Evolutionary conservation across 2,329 filamentous ascomycete genomes (phyloP).

Genomic region (Boeremia exigua): DNA sequence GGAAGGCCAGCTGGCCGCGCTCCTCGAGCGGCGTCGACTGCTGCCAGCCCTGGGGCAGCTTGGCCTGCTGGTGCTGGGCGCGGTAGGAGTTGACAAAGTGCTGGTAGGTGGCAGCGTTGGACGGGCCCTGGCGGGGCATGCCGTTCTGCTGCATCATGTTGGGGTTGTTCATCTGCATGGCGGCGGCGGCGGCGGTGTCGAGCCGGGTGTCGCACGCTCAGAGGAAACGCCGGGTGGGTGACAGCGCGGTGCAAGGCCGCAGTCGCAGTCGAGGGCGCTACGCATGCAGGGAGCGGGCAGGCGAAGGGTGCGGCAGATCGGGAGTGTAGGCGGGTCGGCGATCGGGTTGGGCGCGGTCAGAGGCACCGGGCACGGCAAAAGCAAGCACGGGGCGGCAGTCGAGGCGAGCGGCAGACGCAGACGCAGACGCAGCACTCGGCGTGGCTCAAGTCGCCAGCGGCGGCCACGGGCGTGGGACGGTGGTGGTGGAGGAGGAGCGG

Average conservation of each 20-base stretch:
- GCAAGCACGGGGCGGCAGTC: slow-evolving; percentile 8
- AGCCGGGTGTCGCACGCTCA: slow-evolving; percentile 14
- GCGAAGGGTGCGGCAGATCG: neutral
- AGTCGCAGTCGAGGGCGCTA: neutral
- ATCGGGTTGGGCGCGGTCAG: slow-evolving; percentile 14
- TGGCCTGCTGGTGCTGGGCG: slow-evolving; percentile 32
- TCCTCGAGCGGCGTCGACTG: slow-evolving; percentile 40
- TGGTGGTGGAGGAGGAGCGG: slow-evolving; percentile 1
- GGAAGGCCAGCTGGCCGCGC: slow-evolving; percentile 38
- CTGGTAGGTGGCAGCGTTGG: slow-evolving; percentile 27
- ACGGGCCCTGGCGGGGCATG: slow-evolving; percentile 22
- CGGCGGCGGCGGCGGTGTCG: slow-evolving; percentile 11
- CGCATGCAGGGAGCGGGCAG: slow-evolving; percentile 8
- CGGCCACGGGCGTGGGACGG: neutral
- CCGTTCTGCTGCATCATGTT: slow-evolving; percentile 40
- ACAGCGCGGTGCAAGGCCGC: slow-evolving; percentile 8
- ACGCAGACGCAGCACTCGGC: slow-evolving; percentile 9
- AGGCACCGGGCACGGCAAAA: slow-evolving; percentile 5
- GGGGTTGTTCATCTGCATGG: slow-evolving; percentile 43
- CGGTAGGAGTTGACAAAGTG: slow-evolving; percentile 40
- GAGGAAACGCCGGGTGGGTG: neutral
- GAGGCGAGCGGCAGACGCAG: slow-evolving; percentile 13
- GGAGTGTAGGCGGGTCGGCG: slow-evolving; percentile 3
- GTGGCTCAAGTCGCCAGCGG: slow-evolving; percentile 12
- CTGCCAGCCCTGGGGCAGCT: slow-evolving; percentile 43